phyloP scores from a whole-genome alignment of 805 yeast species.

The Hanseniaspora valbyensis region DNA sequence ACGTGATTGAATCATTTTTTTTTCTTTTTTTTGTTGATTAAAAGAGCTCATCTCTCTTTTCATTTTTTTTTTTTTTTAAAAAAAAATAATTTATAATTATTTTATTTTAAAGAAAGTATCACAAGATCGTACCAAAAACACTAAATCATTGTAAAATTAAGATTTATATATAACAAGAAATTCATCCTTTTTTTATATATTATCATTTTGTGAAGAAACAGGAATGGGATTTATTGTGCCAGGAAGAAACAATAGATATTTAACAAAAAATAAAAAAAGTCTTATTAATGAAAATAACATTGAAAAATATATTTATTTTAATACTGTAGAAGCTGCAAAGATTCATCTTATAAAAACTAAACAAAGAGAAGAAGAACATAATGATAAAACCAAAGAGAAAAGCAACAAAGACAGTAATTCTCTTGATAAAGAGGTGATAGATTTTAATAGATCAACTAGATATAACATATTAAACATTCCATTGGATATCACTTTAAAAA shows the following conservation, averaged over 20 bases:
- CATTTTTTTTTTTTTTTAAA: too few species aligned
- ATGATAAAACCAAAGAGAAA: not conserved
- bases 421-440: not conserved
- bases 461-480: not conserved
- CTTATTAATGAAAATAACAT: not conserved
- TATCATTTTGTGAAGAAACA: too few species aligned
- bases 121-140: too few species aligned
- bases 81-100: too few species aligned
- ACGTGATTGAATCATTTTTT: too few species aligned
- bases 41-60: too few species aligned
- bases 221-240: constrained; percentile 10
- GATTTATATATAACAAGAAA: too few species aligned
- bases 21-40: too few species aligned
- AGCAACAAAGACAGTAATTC: not conserved
- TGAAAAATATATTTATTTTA: not conserved
- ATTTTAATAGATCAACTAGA: not conserved
- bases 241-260: constrained; percentile 3
- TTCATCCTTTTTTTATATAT: too few species aligned
- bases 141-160: too few species aligned
- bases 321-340: not conserved
- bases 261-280: not conserved
- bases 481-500: not conserved
- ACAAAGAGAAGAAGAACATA: not conserved
- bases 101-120: too few species aligned
- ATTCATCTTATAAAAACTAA: not conserved